Conservation (phyloP, 768 basidiomycete species). For the Collybia nuda region DNA sequence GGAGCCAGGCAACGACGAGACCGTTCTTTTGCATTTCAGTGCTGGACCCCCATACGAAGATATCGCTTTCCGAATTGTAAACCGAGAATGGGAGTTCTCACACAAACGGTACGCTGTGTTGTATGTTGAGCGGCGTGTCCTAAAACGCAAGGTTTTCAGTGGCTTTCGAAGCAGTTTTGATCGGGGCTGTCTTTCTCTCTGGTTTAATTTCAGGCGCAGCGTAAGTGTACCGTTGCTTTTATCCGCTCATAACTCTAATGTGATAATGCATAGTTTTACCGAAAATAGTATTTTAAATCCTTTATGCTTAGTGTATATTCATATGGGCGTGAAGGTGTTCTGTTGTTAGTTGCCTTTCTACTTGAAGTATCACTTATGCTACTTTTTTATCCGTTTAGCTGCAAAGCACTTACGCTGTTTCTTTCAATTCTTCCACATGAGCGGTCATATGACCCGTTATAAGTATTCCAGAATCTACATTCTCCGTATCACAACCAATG, state of each 20-base stretch:
- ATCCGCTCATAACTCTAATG: constrained; percentile 10
- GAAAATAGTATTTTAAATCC: constrained; percentile 49
- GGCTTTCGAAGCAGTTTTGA: constrained; percentile 98
- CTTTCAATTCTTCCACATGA: no score
- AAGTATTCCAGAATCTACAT: no score
- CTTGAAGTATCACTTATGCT: neutral
- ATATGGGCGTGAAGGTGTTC: neutral
- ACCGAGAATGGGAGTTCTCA: constrained; percentile 97
- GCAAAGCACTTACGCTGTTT: no score
- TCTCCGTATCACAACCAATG: neutral
- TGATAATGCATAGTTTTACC: constrained; percentile 61
- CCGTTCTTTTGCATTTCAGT: constrained; percentile 88
- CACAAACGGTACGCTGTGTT: constrained; percentile 74
- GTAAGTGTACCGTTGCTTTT: constrained; percentile 42
- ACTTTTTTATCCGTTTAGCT: neutral
- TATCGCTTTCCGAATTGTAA: constrained; percentile 97
- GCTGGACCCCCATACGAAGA: constrained; percentile 99
- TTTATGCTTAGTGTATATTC: neutral
- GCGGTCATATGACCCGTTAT: no score
- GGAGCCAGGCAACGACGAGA: constrained; percentile 94
- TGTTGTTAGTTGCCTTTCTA: neutral
- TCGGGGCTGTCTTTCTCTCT: constrained; percentile 90
- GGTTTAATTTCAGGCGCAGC: constrained; percentile 95
- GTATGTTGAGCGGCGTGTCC: neutral
- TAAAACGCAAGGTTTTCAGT: constrained; percentile 35